Evolutionary conservation across 768 basidiomycete species (phyloP), one percentile per base, ranked within the genome.

Genomic region (Hysterangium stoloniferum): DNA sequence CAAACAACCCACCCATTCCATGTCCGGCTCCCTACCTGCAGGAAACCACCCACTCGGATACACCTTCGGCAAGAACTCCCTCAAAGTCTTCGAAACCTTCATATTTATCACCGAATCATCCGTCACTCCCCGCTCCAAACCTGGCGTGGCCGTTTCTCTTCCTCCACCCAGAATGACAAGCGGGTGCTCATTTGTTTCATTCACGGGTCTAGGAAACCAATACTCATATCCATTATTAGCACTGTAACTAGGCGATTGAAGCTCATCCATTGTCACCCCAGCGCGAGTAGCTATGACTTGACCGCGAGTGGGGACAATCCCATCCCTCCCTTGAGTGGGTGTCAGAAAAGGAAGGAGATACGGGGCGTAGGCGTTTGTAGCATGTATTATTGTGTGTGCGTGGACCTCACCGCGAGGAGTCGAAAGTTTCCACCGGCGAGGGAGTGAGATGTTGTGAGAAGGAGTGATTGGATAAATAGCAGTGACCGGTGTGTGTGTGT

Each of bases 341-440:
- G 70, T 57, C 25, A 92, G 61, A 52, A 79, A 75, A 0, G 86
- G 85, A n/a, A 96, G 70, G 31, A 95, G 75, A 57, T 85, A 74
- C 3, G 82, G 77, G 9, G 82, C 77, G 54, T 94, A 93, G 0
- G 71, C 93, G 58, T 96, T 96, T 8, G 89, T 93, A 0, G 88
- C 89, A 61, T 93, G 89, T 4, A 96, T 68, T 37, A 95, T 76
- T 53, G 81, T 79, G 17, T 70, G 64, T 55, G 84, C 81, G 4
- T 61, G 35, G 19, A 91, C 62, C 1, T 59, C 56, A 1, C 92
- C 90, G n/a, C 88, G 76, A 0, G 80, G 74, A 0, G 90, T 93
- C 4, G 61, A 56, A 11, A 86, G 62, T 0, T 59, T 59, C 83
- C 83, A 87, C 2, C 69, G 68, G 11, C 68, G 71, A 8, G 52